Conservation (phyloP, 2,329 filamentous ascomycete species). For the Hortaea sp. region DNA sequence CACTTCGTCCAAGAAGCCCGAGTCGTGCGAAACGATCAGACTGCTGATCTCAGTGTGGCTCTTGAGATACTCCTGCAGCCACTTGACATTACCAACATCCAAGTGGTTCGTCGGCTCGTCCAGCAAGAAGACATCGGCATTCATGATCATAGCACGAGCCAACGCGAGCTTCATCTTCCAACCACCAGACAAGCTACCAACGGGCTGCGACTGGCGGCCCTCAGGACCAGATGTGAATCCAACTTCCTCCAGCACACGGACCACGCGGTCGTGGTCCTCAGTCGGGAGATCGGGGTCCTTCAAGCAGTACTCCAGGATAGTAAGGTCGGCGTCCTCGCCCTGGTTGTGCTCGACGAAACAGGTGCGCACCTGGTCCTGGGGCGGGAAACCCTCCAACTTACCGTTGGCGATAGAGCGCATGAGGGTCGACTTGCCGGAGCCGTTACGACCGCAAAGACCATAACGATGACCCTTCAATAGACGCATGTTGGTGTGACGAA, state of each 20-base stretch:
- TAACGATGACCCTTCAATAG: constrained; percentile 95
- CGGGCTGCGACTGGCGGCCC: constrained; percentile 77
- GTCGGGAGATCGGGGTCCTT: constrained; percentile 80
- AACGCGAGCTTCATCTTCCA: constrained; percentile 99
- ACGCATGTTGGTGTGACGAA: constrained; percentile 90
- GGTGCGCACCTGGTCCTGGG: constrained; percentile 82
- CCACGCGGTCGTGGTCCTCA: constrained; percentile 71
- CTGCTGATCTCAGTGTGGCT: constrained; percentile 93
- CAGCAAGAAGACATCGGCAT: constrained; percentile 88
- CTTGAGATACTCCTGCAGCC: constrained; percentile 92
- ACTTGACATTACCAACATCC: constrained; percentile 91
- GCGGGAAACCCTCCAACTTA: constrained; percentile 93
- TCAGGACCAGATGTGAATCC: constrained; percentile 87
- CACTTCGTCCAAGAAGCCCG: constrained; percentile 89
- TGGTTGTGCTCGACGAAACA: constrained; percentile 99
- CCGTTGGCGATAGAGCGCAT: constrained; percentile 94
- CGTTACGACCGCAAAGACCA: constrained; percentile 92
- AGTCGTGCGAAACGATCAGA: constrained; percentile 97
- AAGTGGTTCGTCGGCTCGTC: constrained; percentile 99
- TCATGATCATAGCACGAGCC: constrained; percentile 91
- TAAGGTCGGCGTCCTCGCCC: constrained; percentile 92
- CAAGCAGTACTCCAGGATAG: constrained; percentile 82
- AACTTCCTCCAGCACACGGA: constrained; percentile 75
- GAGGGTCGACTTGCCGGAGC: constrained; percentile 95
- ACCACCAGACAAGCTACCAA: constrained; percentile 90